Percentiles rank a stretch among this genome's conserved stretches.
Conservation (phyloP, 495 filamentous ascomycete species). For the Neurospora africana region DNA sequence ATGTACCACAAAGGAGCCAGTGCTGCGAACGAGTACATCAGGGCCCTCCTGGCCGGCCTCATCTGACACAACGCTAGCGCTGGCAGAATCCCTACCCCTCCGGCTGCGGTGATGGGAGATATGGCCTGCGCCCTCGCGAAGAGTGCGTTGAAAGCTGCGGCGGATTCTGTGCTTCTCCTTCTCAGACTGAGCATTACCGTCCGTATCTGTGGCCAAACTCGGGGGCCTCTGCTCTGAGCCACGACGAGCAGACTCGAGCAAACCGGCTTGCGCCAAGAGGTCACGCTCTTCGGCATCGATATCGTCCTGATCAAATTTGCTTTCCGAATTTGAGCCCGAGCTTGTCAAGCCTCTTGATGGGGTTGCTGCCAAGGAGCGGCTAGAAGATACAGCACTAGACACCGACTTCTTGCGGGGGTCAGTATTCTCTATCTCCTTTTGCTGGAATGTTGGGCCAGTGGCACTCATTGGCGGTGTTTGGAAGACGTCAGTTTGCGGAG, state of each 20-base stretch:
- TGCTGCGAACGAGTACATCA: slow-evolving; percentile 64
- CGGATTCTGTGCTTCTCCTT: slow-evolving; percentile 54
- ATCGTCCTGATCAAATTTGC: slow-evolving; percentile 22
- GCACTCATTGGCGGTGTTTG: slow-evolving; percentile 37
- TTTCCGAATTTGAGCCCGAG: slow-evolving; percentile 12
- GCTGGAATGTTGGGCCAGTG: slow-evolving; percentile 36
- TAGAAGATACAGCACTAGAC: slow-evolving; percentile 31
- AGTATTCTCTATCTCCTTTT: slow-evolving; percentile 27
- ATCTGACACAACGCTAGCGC: slow-evolving; percentile 50
- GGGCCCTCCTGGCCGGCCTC: slow-evolving; percentile 44
- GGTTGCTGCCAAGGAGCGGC: slow-evolving; percentile 17
- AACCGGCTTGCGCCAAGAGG: slow-evolving; percentile 41
- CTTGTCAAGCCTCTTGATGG: slow-evolving; percentile 18
- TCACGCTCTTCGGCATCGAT: slow-evolving; percentile 39
- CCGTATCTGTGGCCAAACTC: slow-evolving; percentile 15
- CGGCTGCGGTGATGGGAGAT: slow-evolving; percentile 57
- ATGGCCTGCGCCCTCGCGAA: slow-evolving; percentile 64
- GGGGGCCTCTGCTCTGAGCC: slow-evolving; percentile 11
- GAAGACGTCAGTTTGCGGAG: slow-evolving; percentile 31
- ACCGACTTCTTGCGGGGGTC: slow-evolving; percentile 30
- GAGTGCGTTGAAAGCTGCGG: slow-evolving; percentile 86
- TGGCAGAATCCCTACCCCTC: slow-evolving; percentile 65
- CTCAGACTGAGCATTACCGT: slow-evolving; percentile 20
- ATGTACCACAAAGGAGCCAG: slow-evolving; percentile 87
- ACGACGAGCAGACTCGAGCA: slow-evolving; percentile 22